Evolutionary conservation across 2,329 filamentous ascomycete species (phyloP), one percentile per base, ranked within the genome.

Genomic region (Helotiales sp.): DNA sequence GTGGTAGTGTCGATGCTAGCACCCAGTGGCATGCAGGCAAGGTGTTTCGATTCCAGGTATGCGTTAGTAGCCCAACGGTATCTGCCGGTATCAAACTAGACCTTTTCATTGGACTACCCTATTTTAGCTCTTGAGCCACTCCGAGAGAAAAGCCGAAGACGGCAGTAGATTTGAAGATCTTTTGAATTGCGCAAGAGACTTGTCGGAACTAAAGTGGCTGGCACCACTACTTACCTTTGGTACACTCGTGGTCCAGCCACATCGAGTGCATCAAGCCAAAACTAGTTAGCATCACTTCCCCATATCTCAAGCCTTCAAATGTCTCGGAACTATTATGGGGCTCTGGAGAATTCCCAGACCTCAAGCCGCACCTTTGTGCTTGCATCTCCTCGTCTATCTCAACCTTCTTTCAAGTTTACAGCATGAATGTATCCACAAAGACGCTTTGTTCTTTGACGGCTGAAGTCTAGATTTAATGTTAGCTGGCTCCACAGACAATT

Each of bases 251-350:
- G 13, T 53, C 19, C n/a, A 24, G 19, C 38, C 36, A 22, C 29
- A 30, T 27, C 12, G 17, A 13, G 12, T 22, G 17, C 12, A 38
- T 17, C 36, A 52, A 12, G 10, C 33, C 22, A 8, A 8, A 29
- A 24, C 7, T n/a, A 13, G 46, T n/a, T 55, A 42, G 53, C 27
- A 24, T 22, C 34, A 15, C 30, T 36, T 30, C 52, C 31, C 33
- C 31, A 49, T 50, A 10, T 33, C 27, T 15, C 25, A n/a, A 33
- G 19, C 19, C 44, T 55, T 7, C 17, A 27, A 24, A 33, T 44
- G 36, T 57, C 54, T 57, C 54, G 54, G 54, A 30, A n/a, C 38
- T 27, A 52, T 52, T 57, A 30, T 57, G 54, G 54, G 29, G 36
- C 38, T 42, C 22, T 52, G 54, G 54, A 48, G 48, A 57, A 52